Conservation (phyloP, 768 basidiomycete genomes). For the Lactarius trivialis region DNA sequence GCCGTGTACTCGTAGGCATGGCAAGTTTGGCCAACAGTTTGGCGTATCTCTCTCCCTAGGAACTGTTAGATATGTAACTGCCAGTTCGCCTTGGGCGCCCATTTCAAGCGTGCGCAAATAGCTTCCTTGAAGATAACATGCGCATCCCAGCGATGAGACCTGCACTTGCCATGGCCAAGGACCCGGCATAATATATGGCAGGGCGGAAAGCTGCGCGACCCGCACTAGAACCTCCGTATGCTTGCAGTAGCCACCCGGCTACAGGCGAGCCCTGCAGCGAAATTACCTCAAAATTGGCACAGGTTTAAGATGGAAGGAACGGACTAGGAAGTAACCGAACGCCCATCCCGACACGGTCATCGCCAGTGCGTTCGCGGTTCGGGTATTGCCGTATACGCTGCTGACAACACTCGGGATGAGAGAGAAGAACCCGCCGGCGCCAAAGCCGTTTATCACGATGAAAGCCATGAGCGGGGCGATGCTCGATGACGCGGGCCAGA, state of each 20-base stretch:
- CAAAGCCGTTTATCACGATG: slow-evolving; percentile 28
- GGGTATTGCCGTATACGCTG: slow-evolving; percentile 28
- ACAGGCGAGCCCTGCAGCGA: slow-evolving; percentile 27
- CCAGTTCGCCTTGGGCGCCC: too few relatives aligned
- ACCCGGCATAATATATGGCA: slow-evolving; percentile 30
- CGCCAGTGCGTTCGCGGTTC: slow-evolving; percentile 30
- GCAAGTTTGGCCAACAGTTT: too few relatives aligned
- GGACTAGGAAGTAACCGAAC: slow-evolving; percentile 28
- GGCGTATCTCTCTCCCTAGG: background rate
- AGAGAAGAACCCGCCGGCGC: slow-evolving; percentile 33
- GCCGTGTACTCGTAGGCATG: too few relatives aligned
- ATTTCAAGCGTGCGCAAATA: background rate
- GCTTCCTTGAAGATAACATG: background rate
- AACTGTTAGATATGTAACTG: background rate
- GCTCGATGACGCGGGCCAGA: slow-evolving; percentile 24
- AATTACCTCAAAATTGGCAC: background rate
- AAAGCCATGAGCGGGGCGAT: slow-evolving; percentile 27
- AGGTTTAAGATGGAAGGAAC: background rate
- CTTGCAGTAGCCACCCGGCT: slow-evolving; percentile 28
- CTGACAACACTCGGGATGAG: slow-evolving; percentile 31
- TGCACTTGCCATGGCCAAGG: slow-evolving; percentile 27
- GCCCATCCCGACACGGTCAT: slow-evolving; percentile 32
- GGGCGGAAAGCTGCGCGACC: slow-evolving; percentile 27
- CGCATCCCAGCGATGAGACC: slow-evolving; percentile 22
- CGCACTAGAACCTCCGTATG: slow-evolving; percentile 25